Base-by-base conservation (phyloP, 2,329 filamentous ascomycete genomes). In the Talaromyces sp. region DNA sequence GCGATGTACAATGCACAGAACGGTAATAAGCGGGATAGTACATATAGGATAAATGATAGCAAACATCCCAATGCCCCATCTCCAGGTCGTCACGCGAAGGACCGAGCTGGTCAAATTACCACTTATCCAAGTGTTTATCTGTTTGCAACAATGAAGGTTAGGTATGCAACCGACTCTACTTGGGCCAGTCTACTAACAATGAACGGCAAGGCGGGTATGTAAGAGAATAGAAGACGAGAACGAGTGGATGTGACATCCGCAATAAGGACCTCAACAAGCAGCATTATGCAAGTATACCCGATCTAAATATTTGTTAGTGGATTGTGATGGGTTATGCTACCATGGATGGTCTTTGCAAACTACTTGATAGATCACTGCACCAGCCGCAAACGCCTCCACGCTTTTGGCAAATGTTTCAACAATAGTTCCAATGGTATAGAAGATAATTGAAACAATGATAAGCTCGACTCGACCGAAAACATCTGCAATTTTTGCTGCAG, bases 61-160 rank as follows among this genome's bases (percentile, higher is more conserved):
- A 77, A 82, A 87, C 83, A 87, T 86, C 57, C 83, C 84, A 20
- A 85, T 77, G 13, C 84, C 85, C 83, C 83, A 86, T 52, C 78
- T 70, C 85, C 85, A 87, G 1, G 74, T 78, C 0, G 81, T 81
- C 2, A 64, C 65, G 0, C 51, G 60, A 17, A 86, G 63, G 0
- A 86, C 81, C 0, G 80, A 75, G 0, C 68, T 64, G 0, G 81
- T 78, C 45, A 87, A 70, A 55, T 82, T 79, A 17, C 84, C 85
- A 55, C 81, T 82, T 13, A 86, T 77, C 84, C 84, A 87, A 0
- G 84, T 84, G 62, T 86, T 87, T 66, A 84, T 75, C 67, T 71
- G 47, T 19, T 13, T 1, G 5, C 4, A 41, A 5, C 4, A 41
- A 3, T 2, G 6, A 8, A n/a, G 2, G 10, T 41, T 27, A 41